Base-by-base conservation (phyloP, 768 basidiomycete species). In the Mycena venus region DNA sequence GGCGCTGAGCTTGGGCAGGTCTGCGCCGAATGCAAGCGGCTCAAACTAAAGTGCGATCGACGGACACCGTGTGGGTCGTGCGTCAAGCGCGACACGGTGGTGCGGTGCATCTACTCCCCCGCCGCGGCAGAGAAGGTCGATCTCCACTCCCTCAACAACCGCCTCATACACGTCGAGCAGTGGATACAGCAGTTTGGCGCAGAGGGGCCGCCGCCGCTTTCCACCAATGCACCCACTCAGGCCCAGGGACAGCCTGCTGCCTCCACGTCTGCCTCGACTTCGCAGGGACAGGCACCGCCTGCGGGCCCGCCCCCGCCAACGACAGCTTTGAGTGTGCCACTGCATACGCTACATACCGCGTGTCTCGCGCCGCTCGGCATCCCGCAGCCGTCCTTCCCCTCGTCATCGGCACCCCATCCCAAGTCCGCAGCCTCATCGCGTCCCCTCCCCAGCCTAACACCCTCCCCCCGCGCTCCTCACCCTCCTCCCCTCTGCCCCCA, bases 61-160 rank as follows among this genome's bases (percentile, higher is more conserved):
- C 89, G 92, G 25, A 90, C 88, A 3, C 95, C 95, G 0, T 96
- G 95, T 76, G 90, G 91, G 0, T 92, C 91, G 31, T 96, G 95
- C 77, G 88, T 91, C 21, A 96, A 96, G 80, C 92, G 95, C 73
- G 93, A 94, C 79, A 94, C 93, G 0, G 89, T 93, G 14, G 84
- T 86, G 4, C 87, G 93, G 77, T 95, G 94, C 78, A 87, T 93
- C 7, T 95, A 95, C 81, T 94, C 94, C 0, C 91, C 93, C 27
- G 94, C 93, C 19, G 95, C 95, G 0, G 92, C 94, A 21, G 95
- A 96, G 85, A 96, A 96, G 89, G 92, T 96, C 53, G 95, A 96
- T 82, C 86, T 96, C 2, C 95, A 96, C 79, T 94, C 94, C 1
- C 87, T 96, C 47, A 93, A 96, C 79, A 96, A 96, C 82, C 90